Conservation (phyloP, 768 basidiomycete species). For the Rossbeevera mucosa region DNA sequence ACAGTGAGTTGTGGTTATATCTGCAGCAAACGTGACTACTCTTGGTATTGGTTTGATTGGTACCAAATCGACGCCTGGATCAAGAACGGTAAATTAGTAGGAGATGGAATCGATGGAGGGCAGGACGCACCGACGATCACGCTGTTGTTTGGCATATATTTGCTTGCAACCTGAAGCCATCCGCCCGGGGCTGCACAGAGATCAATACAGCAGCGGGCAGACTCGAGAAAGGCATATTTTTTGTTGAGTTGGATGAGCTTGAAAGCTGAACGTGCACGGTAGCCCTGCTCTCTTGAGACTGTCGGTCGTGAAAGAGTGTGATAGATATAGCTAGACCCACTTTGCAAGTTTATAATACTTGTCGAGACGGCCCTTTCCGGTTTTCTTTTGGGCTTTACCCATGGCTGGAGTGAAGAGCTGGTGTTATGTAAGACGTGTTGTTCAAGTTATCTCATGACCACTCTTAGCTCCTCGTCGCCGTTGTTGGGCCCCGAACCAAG, state of each 20-base stretch:
- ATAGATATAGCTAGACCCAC: conserved; percentile 34
- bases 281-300: conserved; percentile 85
- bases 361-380: conserved; percentile 91
- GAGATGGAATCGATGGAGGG: not conserved
- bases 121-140: conserved; percentile 73
- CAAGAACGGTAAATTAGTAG: conserved; percentile 8
- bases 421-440: not conserved
- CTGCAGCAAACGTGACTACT: conserved; percentile 85
- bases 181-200: conserved; percentile 98
- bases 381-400: conserved; percentile 89
- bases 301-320: conserved; percentile 3
- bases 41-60: conserved; percentile 94
- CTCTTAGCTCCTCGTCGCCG: not conserved
- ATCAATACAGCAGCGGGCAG: conserved; percentile 91
- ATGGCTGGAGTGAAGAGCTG: conserved; percentile 31
- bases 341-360: conserved; percentile 97
- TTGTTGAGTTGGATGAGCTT: conserved; percentile 98
- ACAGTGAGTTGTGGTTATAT: conserved; percentile 92
- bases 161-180: conserved; percentile 97
- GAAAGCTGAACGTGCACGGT: conserved; percentile 98
- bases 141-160: conserved; percentile 92
- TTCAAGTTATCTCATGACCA: not conserved
- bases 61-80: conserved; percentile 86
- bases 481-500: conserved; percentile 18
- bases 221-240: conserved; percentile 90